A percentile compares a stretch with the other conserved stretches of the same genome.
phyloP scores from a whole-genome alignment of 108 stramenopile species.

The Schizochytrium sp. region DNA sequence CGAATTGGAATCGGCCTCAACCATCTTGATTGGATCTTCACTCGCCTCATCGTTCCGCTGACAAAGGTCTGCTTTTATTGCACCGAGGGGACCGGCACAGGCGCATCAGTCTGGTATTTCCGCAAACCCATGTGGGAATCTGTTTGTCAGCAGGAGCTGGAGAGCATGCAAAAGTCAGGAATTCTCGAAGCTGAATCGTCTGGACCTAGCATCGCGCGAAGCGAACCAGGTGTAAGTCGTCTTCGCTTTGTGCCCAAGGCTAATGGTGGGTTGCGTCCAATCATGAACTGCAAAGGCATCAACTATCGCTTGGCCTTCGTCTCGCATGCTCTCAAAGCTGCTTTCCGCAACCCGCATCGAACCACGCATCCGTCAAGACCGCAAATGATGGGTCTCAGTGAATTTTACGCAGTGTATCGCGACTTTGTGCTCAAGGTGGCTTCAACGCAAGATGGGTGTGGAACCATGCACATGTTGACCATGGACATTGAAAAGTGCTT shows the following conservation, averaged over 20 bases:
- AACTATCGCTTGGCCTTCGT: background rate
- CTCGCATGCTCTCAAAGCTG: background rate
- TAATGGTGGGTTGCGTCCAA: background rate
- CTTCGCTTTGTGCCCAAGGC: conserved; percentile 5
- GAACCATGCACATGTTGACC: background rate
- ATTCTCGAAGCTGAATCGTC: background rate
- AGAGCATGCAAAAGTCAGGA: background rate
- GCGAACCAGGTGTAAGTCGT: background rate
- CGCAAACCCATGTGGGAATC: background rate
- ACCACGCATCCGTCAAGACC: background rate
- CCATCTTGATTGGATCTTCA: background rate
- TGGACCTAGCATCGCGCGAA: too few species aligned
- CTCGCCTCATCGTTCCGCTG: background rate
- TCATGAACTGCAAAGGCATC: background rate
- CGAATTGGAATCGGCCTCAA: background rate
- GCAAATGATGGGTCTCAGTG: background rate
- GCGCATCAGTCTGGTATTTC: background rate
- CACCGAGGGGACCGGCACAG: background rate
- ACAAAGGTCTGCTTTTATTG: background rate
- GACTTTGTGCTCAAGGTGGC: background rate
- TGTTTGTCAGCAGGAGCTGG: background rate
- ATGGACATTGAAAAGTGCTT: background rate
- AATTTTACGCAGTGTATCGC: background rate
- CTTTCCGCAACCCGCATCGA: background rate
- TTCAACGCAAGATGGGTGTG: too few species aligned